Evolutionary conservation across 2,329 filamentous ascomycete genomes (phyloP).

Genomic region (Venturia oleaginea): DNA sequence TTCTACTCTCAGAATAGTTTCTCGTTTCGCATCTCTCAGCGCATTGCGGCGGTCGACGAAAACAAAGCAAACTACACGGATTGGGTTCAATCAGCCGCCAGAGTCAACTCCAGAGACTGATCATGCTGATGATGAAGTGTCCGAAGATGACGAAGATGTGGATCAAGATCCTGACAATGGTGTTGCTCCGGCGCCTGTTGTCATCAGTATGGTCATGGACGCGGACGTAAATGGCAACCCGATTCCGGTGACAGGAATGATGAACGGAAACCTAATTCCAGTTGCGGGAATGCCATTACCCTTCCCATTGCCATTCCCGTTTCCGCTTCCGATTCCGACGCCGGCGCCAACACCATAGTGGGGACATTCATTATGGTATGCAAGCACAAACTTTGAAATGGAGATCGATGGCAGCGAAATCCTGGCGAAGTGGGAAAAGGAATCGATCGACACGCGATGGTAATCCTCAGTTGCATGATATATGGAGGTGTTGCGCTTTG

Average conservation of each 20-base stretch:
- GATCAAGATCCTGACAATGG: neutral
- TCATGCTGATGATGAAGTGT: neutral
- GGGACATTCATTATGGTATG: neutral
- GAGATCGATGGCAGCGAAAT: no score
- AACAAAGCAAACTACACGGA: neutral
- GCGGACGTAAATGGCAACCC: neutral
- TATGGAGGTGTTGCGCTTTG: no score
- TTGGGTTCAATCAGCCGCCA: neutral
- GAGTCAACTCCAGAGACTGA: neutral
- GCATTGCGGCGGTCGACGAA: neutral
- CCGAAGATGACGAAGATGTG: neutral
- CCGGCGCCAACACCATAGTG: neutral
- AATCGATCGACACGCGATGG: no score
- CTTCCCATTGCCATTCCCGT: neutral
- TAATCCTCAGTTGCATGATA: no score
- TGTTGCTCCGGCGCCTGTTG: neutral
- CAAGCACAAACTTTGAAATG: no score
- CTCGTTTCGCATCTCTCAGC: neutral
- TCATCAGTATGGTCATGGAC: neutral
- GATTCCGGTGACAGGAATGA: neutral
- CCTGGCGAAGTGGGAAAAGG: no score
- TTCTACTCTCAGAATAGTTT: neutral
- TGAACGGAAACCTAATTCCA: neutral
- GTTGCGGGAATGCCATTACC: neutral
- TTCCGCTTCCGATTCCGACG: neutral